Base-by-base conservation (phyloP, 2,329 filamentous ascomycete genomes). In the Xylaria sp. region DNA sequence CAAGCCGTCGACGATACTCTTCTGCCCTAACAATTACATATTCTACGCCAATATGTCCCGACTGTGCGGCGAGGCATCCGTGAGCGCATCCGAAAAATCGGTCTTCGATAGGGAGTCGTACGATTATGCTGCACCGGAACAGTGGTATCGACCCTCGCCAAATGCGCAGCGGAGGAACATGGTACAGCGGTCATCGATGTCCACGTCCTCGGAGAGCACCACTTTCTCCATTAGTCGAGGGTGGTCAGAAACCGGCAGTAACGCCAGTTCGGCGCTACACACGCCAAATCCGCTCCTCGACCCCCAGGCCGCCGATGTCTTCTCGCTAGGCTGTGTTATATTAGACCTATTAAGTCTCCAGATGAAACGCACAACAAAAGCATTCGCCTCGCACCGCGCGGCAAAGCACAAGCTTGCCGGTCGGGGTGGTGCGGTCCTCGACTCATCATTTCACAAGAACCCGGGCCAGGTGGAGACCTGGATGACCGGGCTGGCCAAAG, bases 381-480 rank as follows among this genome's bases (percentile, higher is more conserved):
- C 89, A 30, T 93, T 93, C 74, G 83, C 87, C 39, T 84, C 87
- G 28, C 89, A 92, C 76, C 89, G 92, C 6, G 85, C 87, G 1
- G 85, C 87, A 3, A 90, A 89, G 75, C 88, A 91, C 76, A 90
- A 89, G 75, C 85, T 80, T 46, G 78, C 84, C 15, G 85, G 85
- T 0, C 81, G 86, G 28, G 87, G 87, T 34, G 88, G 87, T 13
- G 89, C 88, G 6, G 85, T 90, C 1, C 84, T 86, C 8, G 91
- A 93, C 78, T 85, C 90, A 0, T 92, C 90, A 0, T 94, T 92
- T 77, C 91, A 93, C 78, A 86, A 87, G 70, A 92, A 93, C 72
- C 81, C 91, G 0, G 85, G 87, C 18, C 90, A 91, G 77, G 85
- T 93, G 2, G 87, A 91, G 70, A 83, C 83, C 15, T 94, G 91